These are phyloP conservation scores for Chenopodium berlandieri DNA, from an alignment of 148 eudicot species.

Conservation along the genomic window DNA sequence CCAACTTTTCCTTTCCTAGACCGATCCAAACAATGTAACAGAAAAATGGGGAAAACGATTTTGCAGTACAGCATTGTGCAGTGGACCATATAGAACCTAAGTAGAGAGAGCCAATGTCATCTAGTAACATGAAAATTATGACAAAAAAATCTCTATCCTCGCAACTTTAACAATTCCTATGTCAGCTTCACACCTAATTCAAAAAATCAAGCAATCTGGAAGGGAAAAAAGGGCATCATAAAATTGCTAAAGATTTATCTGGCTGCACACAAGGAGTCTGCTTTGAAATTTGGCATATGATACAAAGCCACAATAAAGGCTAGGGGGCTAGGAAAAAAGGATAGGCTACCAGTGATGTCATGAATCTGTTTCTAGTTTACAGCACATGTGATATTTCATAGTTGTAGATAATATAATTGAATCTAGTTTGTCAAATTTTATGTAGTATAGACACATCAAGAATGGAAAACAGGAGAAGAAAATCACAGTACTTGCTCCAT, in stretches of 20 bases:
- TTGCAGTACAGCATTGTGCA: no score
- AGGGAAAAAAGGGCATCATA: background rate
- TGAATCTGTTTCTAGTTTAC: background rate
- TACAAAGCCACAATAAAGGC: background rate
- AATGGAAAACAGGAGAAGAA: background rate
- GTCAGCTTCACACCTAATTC: background rate
- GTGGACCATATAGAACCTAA: background rate
- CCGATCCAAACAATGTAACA: no score
- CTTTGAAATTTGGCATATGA: background rate
- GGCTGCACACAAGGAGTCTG: background rate
- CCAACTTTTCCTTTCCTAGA: no score
- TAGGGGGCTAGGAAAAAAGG: background rate
- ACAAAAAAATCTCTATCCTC: background rate
- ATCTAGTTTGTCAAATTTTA: background rate
- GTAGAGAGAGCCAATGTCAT: background rate
- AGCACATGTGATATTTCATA: background rate
- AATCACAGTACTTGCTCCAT: constrained; percentile 61
- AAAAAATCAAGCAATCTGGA: background rate
- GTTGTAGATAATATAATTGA: background rate
- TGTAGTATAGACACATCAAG: background rate
- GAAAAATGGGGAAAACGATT: no score
- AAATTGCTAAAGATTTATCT: background rate
- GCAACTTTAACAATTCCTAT: background rate
- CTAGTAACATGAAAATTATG: background rate
- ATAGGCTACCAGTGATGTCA: background rate